Base-by-base conservation (phyloP, 495 filamentous ascomycete species). In the Lepidopterella palustris region DNA sequence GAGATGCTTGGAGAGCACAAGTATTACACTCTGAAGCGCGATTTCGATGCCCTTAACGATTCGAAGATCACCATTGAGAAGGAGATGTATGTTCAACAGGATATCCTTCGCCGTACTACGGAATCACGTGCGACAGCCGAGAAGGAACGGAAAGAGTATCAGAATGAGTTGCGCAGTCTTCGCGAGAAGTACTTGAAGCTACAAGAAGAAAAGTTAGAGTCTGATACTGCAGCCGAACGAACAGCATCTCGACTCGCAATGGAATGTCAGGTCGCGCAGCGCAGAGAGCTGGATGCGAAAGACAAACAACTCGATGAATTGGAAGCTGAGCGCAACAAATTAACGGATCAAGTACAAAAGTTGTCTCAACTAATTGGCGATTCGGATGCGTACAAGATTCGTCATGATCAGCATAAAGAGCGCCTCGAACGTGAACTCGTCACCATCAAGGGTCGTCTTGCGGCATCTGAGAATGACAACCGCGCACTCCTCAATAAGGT, bases 1-100 rank as follows among this genome's bases (percentile, higher is more conserved):
- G 88, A 88, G 59, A 84, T 96, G 73, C 87, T 97, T 58, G 82
- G 88, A 2, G 90, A 97, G 60, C 90, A 96, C 75, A 95, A 93
- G 66, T 86, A 86, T 59, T 77, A 85, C 18, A 83, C 85, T 45
- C 74, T 98, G 57, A 85, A 89, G 66, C 83, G 91, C 21, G 92
- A 97, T 58, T 95, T 87, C 66, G 82, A 92, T 28, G 80, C 81
- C n/a, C 78, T 98, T 13, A 96, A 95, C 62, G 90, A 96, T 35
- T 87, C 92, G 4, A 98, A 98, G 73, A 96, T 97, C 64, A 93
- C 81, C 39, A 97, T 98, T 55, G 93, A 98, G 71, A 97, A 96
- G 72, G 95, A 97, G 72, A 90, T 98, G 73, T 97, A 97, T 70
- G 84, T 87, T n/a, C 93, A 97, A 65, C 92, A 97, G 71, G 93